Evolutionary conservation across 176 grass and related monocot genomes (phyloP), one percentile per base, ranked within the genome.

Genomic region (Triticum urartu): DNA sequence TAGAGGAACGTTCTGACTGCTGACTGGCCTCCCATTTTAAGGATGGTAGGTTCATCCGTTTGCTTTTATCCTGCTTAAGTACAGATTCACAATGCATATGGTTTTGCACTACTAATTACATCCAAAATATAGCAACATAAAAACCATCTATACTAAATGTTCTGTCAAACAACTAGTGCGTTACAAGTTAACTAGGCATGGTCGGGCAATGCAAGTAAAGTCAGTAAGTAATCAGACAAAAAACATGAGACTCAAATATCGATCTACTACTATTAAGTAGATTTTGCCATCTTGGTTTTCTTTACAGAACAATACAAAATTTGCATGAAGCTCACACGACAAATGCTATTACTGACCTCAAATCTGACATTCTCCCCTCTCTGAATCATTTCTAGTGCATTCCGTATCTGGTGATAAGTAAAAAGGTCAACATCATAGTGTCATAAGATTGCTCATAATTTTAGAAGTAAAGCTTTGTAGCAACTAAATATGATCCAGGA

Each of bases 341-440:
- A 30, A 64, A 64, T 9, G 21, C 4, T 74, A 39, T 67, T 67
- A 84, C 89, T 88, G 11, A 93, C 91, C 91, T 93, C 88, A 11
- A 93, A 70, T 82, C 88, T 77, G 24, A 93, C 70, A 82, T 93
- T 90, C 67, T 82, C 88, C 43, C 91, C 88, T 70, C 88, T 76
- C 1, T 89, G 85, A 63, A 90, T 79, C 85, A 87, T 87, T 88
- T 90, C 85, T 61, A 93, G 78, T 45, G 91, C 91, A 75, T 82
- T 93, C 33, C 85, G 85, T 24, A 93, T 90, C 85, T 93, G 88
- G 42, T 72, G 30, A 85, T 61, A 72, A 52, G 59, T 64, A 74
- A 79, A 79, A 15, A 72, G 28, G 78, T 90, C 17, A 92, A 64
- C 68, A 79, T 6, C 7, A 50, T 10, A 13, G 59, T 64, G 18